Evolutionary conservation across 2,329 filamentous ascomycete genomes (phyloP).

Genomic region (Aspergillus phoenicis): DNA sequence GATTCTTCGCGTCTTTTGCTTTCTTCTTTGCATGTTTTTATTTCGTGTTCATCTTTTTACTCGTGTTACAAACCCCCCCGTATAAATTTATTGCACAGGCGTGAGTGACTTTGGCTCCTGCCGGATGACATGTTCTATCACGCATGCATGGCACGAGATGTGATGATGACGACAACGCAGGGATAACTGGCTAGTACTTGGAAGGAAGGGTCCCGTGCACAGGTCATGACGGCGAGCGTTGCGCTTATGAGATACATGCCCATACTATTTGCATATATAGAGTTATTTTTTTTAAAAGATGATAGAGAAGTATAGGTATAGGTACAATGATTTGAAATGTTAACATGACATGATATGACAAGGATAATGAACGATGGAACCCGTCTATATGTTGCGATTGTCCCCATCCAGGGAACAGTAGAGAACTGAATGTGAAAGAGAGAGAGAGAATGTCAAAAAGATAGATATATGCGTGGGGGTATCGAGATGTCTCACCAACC

Average conservation of each 20-base stretch:
- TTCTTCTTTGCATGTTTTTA: not conserved
- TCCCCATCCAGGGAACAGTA: not conserved
- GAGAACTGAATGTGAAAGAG: not conserved
- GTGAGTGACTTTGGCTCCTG: not conserved
- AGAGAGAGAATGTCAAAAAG: too few species aligned
- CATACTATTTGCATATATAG: constrained; percentile 11
- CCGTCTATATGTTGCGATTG: not conserved
- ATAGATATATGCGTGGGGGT: not conserved
- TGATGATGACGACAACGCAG: constrained; percentile 3
- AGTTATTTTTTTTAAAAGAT: not conserved
- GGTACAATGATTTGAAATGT: constrained; percentile 3
- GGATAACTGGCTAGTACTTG: not conserved
- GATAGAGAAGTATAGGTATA: not conserved
- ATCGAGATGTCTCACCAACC: not conserved
- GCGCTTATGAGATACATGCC: constrained; percentile 4
- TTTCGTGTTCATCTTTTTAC: not conserved
- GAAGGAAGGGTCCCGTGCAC: not conserved
- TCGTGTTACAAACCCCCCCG: not conserved
- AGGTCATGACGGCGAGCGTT: constrained; percentile 4
- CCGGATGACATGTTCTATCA: not conserved
- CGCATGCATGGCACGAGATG: constrained; percentile 10
- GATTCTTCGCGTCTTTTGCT: not conserved
- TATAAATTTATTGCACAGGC: not conserved
- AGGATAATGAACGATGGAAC: constrained; percentile 8
- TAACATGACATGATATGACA: not conserved